phyloP scores from a whole-genome alignment of 148 eudicot genomes.

The Diospyros lotus region DNA sequence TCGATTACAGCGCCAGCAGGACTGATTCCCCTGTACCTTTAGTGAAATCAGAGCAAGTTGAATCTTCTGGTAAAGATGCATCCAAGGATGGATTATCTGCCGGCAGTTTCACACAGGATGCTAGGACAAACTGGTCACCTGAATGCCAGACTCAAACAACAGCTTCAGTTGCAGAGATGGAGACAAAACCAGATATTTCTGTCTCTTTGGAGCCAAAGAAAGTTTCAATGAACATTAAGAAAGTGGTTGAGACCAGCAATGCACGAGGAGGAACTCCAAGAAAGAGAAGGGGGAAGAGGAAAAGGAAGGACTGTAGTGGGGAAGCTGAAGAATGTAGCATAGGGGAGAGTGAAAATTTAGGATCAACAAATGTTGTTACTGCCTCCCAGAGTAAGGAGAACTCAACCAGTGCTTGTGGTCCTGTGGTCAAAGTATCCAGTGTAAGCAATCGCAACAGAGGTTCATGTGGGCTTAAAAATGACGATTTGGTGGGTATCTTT shows the following conservation, averaged over 20 bases:
- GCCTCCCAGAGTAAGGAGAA: conserved; percentile 27
- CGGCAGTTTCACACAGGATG: conserved; percentile 72
- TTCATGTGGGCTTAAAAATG: conserved; percentile 17
- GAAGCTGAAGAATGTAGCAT: conserved; percentile 48
- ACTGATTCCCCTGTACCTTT: conserved; percentile 43
- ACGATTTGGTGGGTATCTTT: conserved; percentile 47
- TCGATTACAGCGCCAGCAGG: conserved; percentile 31
- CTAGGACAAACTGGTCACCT: conserved; percentile 28
- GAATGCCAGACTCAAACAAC: conserved; percentile 27
- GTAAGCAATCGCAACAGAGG: conserved; percentile 20
- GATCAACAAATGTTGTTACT: conserved; percentile 31
- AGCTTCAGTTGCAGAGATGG: conserved; percentile 27
- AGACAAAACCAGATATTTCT: conserved; percentile 22
- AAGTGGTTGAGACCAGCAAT: conserved; percentile 18
- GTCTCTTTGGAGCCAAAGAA: conserved; percentile 36
- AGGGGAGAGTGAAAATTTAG: conserved; percentile 52
- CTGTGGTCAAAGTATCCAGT: conserved; percentile 15
- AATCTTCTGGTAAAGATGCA: conserved; percentile 43
- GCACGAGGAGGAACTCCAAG: conserved; percentile 34
- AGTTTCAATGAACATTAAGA: conserved; percentile 22
- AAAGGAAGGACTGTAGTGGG: conserved; percentile 46
- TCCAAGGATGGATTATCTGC: conserved; percentile 68
- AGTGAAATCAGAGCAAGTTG: conserved; percentile 38
- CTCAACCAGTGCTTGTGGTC: conserved; percentile 21
- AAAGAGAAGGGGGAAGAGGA: conserved; percentile 66